These are phyloP conservation scores for Coccomyxa sp. DNA, from an alignment of 139 green algal genomes.

Conservation along the genomic window DNA sequence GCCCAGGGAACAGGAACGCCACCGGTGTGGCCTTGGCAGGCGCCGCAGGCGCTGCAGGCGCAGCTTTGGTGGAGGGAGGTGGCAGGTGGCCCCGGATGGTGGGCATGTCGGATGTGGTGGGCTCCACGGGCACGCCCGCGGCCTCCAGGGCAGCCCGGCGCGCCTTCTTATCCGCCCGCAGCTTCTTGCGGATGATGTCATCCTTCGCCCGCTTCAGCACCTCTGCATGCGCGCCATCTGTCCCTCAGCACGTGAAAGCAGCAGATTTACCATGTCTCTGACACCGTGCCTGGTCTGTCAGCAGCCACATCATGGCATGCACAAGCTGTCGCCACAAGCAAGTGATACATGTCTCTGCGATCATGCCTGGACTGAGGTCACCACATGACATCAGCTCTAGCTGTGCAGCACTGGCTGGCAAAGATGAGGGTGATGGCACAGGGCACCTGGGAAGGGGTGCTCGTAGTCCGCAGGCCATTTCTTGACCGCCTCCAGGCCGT, in stretches of 20 bases:
- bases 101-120: not conserved
- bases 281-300: too few relatives aligned
- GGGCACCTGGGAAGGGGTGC: conserved; percentile 69
- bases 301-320: too few relatives aligned
- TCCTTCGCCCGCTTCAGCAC: conserved; percentile 38
- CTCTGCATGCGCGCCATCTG: conserved; percentile 44
- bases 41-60: not conserved
- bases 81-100: too few relatives aligned
- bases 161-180: conserved; percentile 19
- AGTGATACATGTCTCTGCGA: too few relatives aligned
- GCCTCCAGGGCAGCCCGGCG: not conserved
- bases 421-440: not conserved
- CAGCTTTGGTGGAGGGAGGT: not conserved
- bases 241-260: too few relatives aligned
- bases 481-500: conserved; percentile 71
- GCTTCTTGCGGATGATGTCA: conserved; percentile 25
- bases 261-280: too few relatives aligned
- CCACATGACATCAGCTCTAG: too few relatives aligned
- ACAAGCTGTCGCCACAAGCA: too few relatives aligned
- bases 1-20: conserved; percentile 87
- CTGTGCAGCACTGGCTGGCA: too few relatives aligned
- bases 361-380: too few relatives aligned
- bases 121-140: not conserved
- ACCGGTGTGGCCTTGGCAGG: conserved; percentile 28
- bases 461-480: conserved; percentile 67